Evolutionary conservation across 2,329 filamentous ascomycete genomes (phyloP), one percentile per base, ranked within the genome.

Genomic region (Thermothelomyces thermophilus): DNA sequence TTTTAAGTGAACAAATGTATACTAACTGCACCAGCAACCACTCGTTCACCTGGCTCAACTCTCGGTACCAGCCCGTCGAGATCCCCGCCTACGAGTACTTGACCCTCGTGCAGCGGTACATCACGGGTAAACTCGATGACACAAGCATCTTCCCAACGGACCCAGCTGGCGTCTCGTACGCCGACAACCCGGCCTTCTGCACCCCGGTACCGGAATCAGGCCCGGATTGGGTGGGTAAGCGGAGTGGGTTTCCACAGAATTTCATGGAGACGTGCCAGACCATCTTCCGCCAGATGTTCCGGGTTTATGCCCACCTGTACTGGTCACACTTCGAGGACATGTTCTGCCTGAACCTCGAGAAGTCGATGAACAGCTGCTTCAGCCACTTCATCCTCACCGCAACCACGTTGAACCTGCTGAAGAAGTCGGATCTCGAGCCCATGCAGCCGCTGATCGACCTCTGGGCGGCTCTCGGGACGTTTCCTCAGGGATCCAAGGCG

Each of bases 221-320:
- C 71, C 70, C 69, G 19, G 81, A 84, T 53, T 97, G 90, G 87
- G 77, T 95, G 50, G 93, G 93, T 62, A 95, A 94, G 72, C 81
- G 87, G 41, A 93, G 87, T 53, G 91, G 91, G 3, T 98, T 98
- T 68, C 93, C 93, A 2, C 82, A 86, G 56, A 87, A 88, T 58
- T 97, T 96, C 68, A 77, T 91, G 60, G 82, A 85, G 54, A 90
- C 95, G 60, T 93, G 91, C 74, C 90, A 94, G 73, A 85, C 85
- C 58, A 93, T 96, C 63, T 91, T 96, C 73, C 86, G 90, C 62
- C 93, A 96, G 71, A 97, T 98, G 86, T 97, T 98, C 76, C 87
- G 93, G 52, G 91, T 96, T 60, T 98, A 98, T 65, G 86, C 93
- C 41, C 93, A 98, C 69, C 82, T 98, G 54, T 98, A 98, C 75